Evolutionary conservation across 768 basidiomycete genomes (phyloP).

Genomic region (Phylloporus arenicola): DNA sequence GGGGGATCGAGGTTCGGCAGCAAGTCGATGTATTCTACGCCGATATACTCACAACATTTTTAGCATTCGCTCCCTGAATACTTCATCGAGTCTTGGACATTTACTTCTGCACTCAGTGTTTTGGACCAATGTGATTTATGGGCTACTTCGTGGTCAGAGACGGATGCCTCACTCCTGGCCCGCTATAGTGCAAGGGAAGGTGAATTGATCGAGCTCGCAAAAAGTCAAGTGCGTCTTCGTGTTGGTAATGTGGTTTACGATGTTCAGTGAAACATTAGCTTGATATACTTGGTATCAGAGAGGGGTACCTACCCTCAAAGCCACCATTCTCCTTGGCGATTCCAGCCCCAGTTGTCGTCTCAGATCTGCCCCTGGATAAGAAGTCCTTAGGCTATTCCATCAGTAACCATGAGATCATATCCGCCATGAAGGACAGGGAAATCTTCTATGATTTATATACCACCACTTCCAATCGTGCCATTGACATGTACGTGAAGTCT

Average conservation of each 20-base stretch:
- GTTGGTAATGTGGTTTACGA: background rate
- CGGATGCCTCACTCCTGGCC: constrained; percentile 44
- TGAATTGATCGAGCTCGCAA: constrained; percentile 86
- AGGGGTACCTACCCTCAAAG: constrained; percentile 62
- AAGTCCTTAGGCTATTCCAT: constrained; percentile 33
- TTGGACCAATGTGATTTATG: constrained; percentile 76
- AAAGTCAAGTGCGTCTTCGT: constrained; percentile 62
- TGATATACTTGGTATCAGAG: constrained; percentile 73
- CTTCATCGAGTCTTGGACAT: constrained; percentile 92
- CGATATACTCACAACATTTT: constrained; percentile 16
- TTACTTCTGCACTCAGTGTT: constrained; percentile 80
- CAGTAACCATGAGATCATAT: constrained; percentile 56
- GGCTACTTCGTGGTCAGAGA: constrained; percentile 41
- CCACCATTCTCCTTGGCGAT: constrained; percentile 67
- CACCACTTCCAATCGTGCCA: constrained; percentile 68
- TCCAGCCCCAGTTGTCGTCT: constrained; percentile 9
- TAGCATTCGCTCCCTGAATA: constrained; percentile 53
- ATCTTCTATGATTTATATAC: constrained; percentile 78
- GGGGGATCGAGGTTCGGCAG: constrained; percentile 62
- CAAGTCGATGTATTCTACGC: background rate
- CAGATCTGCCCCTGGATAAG: constrained; percentile 18
- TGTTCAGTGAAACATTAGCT: constrained; percentile 45
- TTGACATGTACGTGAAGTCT: constrained; percentile 80
- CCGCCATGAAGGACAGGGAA: constrained; percentile 49
- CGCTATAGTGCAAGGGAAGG: constrained; percentile 73